These are phyloP conservation scores for Breviolum minutum DNA, from an alignment of 73 alveolate species.

Conservation along the genomic window DNA sequence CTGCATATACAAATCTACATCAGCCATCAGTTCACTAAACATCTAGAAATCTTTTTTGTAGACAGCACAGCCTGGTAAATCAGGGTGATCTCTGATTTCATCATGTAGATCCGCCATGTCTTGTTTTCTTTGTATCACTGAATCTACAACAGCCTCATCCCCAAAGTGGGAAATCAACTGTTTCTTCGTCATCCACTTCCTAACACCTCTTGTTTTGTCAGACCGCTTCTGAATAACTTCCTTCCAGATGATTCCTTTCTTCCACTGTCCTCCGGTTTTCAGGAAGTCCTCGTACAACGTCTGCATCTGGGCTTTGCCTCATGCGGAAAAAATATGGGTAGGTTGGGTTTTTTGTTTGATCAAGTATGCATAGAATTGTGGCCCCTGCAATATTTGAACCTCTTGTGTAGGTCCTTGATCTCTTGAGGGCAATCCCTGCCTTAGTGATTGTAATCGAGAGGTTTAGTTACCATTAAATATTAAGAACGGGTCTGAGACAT, in stretches of 20 bases:
- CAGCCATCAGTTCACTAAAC: not conserved
- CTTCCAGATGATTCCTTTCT: not conserved
- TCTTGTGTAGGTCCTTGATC: not conserved
- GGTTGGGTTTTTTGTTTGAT: not conserved
- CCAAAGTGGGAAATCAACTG: slow-evolving; percentile 5
- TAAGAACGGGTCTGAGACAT: not conserved
- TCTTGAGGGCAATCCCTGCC: slow-evolving; percentile 31
- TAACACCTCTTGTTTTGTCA: not conserved
- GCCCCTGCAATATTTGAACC: slow-evolving; percentile 40
- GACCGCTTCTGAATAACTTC: not conserved
- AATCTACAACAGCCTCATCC: not conserved
- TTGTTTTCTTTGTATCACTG: not conserved
- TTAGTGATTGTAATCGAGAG: not conserved
- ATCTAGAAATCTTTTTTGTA: not conserved
- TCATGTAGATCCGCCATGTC: not conserved
- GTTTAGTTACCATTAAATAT: not conserved
- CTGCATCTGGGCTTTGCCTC: slow-evolving; percentile 28
- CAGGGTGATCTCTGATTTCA: slow-evolving; percentile 23
- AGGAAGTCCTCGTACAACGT: slow-evolving; percentile 51
- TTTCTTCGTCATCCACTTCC: slow-evolving; percentile 4
- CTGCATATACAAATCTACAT: not conserved
- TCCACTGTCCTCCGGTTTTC: slow-evolving; percentile 31
- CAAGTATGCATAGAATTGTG: not conserved
- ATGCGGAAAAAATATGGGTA: not conserved
- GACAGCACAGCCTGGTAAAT: not conserved